Conservation (phyloP, 768 basidiomycete genomes). For the Lyophyllum semitale region DNA sequence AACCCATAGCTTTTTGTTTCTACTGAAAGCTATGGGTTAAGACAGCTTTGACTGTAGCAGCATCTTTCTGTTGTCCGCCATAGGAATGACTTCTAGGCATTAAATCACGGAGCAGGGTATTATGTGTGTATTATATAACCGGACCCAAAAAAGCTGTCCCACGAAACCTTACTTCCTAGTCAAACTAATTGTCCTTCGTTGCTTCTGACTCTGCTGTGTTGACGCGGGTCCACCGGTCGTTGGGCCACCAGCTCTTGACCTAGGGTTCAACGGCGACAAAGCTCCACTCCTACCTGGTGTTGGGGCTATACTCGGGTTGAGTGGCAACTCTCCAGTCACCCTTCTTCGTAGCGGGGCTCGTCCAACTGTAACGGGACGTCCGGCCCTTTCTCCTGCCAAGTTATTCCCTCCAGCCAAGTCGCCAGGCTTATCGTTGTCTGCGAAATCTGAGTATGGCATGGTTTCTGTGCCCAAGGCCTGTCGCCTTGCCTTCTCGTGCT, state of each 20-base stretch:
- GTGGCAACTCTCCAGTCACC: constrained; percentile 55
- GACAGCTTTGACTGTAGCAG: too few relatives aligned
- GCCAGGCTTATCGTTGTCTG: constrained; percentile 43
- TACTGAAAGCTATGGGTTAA: too few relatives aligned
- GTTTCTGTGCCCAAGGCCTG: constrained; percentile 70
- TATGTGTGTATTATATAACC: constrained; percentile 11
- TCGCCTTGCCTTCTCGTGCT: constrained; percentile 90
- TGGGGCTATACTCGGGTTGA: constrained; percentile 27
- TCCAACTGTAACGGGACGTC: constrained; percentile 24
- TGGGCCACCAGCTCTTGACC: constrained; percentile 54
- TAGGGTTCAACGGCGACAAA: constrained; percentile 76
- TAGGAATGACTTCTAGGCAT: constrained; percentile 3
- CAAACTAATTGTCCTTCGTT: constrained; percentile 43
- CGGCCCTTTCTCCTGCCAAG: constrained; percentile 24
- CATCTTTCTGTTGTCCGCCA: not conserved
- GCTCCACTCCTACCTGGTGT: constrained; percentile 43
- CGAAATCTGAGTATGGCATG: constrained; percentile 49
- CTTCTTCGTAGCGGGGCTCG: constrained; percentile 60
- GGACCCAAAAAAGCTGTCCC: not conserved
- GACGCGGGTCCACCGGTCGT: constrained; percentile 27
- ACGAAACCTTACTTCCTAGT: constrained; percentile 28
- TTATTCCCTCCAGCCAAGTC: constrained; percentile 26
- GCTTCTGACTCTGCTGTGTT: constrained; percentile 27
- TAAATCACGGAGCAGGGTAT: constrained; percentile 6
- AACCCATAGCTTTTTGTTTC: too few relatives aligned